These are phyloP conservation scores for Chlorella sorokiniana DNA, from an alignment of 139 green algal genomes.

Conservation along the genomic window DNA sequence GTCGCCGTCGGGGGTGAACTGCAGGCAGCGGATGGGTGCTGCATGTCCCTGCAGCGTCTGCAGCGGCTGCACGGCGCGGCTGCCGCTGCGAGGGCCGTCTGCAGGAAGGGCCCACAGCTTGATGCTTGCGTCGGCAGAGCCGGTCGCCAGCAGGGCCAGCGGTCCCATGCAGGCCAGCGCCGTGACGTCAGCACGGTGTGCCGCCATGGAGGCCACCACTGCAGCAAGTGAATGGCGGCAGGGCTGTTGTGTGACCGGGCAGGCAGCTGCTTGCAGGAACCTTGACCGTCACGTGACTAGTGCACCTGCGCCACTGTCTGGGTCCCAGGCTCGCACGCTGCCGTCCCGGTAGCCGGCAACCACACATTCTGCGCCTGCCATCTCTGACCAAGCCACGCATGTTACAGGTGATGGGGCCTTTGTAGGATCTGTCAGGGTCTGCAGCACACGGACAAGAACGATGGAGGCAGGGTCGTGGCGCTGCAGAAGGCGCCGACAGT, in stretches of 20 bases:
- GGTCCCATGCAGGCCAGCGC: neutral
- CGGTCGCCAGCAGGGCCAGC: slow-evolving; percentile 7
- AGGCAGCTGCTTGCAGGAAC: neutral
- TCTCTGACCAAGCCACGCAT: slow-evolving; percentile 18
- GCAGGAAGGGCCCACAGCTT: slow-evolving; percentile 7
- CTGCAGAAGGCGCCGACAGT: neutral
- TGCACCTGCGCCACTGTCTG: slow-evolving; percentile 2
- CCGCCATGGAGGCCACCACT: slow-evolving; percentile 11
- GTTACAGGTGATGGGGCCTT: neutral
- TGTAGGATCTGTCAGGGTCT: neutral
- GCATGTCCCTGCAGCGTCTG: slow-evolving; percentile 17
- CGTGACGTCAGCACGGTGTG: neutral
- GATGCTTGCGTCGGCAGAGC: slow-evolving; percentile 18
- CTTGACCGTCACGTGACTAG: too few relatives aligned
- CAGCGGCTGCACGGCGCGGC: neutral
- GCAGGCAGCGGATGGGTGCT: slow-evolving; percentile 1
- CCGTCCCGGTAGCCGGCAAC: slow-evolving; percentile 7
- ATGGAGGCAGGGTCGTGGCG: neutral
- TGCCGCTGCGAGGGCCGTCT: neutral
- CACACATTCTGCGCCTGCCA: neutral
- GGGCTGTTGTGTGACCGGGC: neutral
- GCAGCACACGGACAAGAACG: neutral
- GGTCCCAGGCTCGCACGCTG: slow-evolving; percentile 15
- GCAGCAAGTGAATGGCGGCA: neutral
- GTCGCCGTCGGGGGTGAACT: slow-evolving; percentile 18